phyloP scores from a whole-genome alignment of 164 flowering plant genomes.

The Vitis rotundifolia region DNA sequence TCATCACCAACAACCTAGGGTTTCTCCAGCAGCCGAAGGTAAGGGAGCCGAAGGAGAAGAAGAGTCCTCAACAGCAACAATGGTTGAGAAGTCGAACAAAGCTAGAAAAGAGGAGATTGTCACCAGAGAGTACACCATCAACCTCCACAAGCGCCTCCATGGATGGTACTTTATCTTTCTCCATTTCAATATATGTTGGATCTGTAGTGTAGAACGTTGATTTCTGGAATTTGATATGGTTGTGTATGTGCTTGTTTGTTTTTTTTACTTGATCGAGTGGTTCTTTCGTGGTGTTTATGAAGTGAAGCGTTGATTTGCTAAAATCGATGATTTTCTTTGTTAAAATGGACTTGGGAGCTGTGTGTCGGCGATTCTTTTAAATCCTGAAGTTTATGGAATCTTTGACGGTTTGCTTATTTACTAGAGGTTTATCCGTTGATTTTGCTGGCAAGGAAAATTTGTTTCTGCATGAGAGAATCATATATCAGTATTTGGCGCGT shows the following conservation, averaged over 20 bases:
- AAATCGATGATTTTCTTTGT: too few relatives aligned
- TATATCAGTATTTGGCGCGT: too few relatives aligned
- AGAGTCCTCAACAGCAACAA: constrained; percentile 11
- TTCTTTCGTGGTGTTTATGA: too few relatives aligned
- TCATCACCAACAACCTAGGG: constrained; percentile 4
- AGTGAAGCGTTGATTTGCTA: too few relatives aligned
- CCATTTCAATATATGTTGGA: neutral
- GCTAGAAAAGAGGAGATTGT: constrained; percentile 60
- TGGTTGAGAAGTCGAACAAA: constrained; percentile 45
- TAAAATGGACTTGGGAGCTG: too few relatives aligned
- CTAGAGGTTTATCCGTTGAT: too few relatives aligned
- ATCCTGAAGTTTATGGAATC: too few relatives aligned
- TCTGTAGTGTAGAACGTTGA: neutral
- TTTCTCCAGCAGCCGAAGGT: constrained; percentile 6
- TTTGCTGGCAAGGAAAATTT: too few relatives aligned
- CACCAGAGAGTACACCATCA: constrained; percentile 60
- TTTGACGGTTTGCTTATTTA: too few relatives aligned
- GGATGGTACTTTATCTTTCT: constrained; percentile 38
- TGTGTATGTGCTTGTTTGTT: neutral
- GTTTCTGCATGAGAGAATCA: too few relatives aligned
- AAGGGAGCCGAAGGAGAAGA: neutral
- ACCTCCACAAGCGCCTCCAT: constrained; percentile 61
- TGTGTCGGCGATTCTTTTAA: too few relatives aligned
- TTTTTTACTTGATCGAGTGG: neutral
- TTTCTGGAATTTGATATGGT: neutral